Base-by-base conservation (phyloP, 1,284 basidiomycete species). In the Sanghuangporus sanghuang region DNA sequence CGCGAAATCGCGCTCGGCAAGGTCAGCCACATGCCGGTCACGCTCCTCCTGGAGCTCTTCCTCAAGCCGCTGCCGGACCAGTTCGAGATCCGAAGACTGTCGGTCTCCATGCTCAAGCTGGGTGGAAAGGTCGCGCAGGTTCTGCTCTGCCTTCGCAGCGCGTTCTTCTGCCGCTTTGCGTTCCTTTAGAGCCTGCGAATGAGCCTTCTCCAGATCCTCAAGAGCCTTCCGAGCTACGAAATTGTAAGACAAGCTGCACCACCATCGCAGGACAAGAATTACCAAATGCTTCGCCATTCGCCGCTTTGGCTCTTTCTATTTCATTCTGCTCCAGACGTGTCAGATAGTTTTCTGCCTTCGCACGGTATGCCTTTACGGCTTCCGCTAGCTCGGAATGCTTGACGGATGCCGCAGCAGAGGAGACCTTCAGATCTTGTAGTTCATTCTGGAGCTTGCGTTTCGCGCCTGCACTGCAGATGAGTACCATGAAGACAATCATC, bases 1-100 rank as follows among this genome's bases (percentile, higher is more conserved):
- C 12, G 86, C 78, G 70, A 91, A 90, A 72, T 93, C 90, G 12
- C 90, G 83, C 65, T 92, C 89, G 11, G 83, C 79, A 32, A 92
- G 80, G 67, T 92, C 89, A 69, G 92, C 87, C 70, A 86, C 83
- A 71, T 92, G 86, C 64, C 86, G 86, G 66, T 87, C 85, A 65
- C 89, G 82, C 73, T 91, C 89, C 66, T 89, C 87, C 67, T 92
- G 87, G 71, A 92, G 79, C 70, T 89, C 88, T 66, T 87, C 88
- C 1, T 84, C 79, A 23, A 92, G 77, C 35, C 87, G 81, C 62
- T 86, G 84, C 46, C 85, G 81, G 27, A 89, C 78, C 11, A 84
- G 72, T 40, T 83, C 84, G 48, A 87, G 76, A 66, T 92, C 87
- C 32, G 87, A 83, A n/a, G 83, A 81, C 64, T 89, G 87, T 3